A percentile compares a stretch with the other conserved stretches of the same genome.
Evolutionary conservation across 805 yeast species (phyloP).

Genomic region (Naumovozyma castellii): DNA sequence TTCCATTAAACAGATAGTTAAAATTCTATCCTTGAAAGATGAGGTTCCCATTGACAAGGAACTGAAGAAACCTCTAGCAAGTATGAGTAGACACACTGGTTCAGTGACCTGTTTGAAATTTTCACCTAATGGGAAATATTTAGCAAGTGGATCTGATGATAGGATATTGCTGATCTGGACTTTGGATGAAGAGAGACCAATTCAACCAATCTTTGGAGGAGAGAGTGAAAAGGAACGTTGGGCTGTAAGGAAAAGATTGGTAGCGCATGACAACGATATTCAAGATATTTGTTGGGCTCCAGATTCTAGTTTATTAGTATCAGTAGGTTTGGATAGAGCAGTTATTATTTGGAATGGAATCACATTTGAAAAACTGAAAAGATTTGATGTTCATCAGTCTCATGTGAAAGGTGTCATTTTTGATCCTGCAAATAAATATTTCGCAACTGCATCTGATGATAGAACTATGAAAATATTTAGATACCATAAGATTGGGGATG

Average conservation of each 20-base stretch:
- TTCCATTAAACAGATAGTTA: conserved; percentile 36
- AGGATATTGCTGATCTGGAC: conserved; percentile 89
- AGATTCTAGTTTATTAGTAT: conserved; percentile 78
- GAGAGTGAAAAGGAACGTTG: conserved; percentile 80
- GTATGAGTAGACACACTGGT: conserved; percentile 93
- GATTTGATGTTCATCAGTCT: conserved; percentile 88
- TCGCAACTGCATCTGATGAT: conserved; percentile 95
- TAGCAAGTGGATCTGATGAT: conserved; percentile 95
- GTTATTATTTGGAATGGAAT: conserved; percentile 89
- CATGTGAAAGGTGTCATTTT: conserved; percentile 94
- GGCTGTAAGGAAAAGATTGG: conserved; percentile 85
- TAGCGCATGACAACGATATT: conserved; percentile 95
- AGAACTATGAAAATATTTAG: conserved; percentile 81
- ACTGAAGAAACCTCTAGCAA: conserved; percentile 53
- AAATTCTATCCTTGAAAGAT: conserved; percentile 8
- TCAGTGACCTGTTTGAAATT: conserved; percentile 91
- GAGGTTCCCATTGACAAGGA: conserved; percentile 12
- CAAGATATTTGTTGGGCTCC: conserved; percentile 99
- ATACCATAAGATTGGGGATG: conserved; percentile 63
- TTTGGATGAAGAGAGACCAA: conserved; percentile 52
- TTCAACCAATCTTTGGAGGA: conserved; percentile 53
- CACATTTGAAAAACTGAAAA: conserved; percentile 75
- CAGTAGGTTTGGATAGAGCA: conserved; percentile 90
- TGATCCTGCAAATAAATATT: conserved; percentile 96
- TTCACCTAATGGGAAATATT: conserved; percentile 81